Percentiles rank a stretch among this genome's conserved stretches.
Evolutionary conservation across 1,139 yeast species (phyloP).

Genomic region (Pichia sp.): DNA sequence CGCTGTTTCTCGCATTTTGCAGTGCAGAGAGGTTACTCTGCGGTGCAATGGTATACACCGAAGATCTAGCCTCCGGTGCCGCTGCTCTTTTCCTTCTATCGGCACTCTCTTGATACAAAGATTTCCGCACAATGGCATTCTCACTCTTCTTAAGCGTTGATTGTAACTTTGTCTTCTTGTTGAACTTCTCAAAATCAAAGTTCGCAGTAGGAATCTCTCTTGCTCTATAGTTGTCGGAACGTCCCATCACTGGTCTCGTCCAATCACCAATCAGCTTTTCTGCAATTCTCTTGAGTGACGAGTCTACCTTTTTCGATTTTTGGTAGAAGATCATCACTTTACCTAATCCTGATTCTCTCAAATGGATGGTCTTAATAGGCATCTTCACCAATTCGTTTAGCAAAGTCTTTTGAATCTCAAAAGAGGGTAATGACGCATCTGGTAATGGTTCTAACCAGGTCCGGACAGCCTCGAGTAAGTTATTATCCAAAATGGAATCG

Average conservation of each 20-base stretch:
- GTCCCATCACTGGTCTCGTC: conserved; percentile 97
- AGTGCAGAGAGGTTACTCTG: conserved; percentile 45
- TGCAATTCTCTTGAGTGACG: conserved; percentile 76
- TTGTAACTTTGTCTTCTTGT: conserved; percentile 32
- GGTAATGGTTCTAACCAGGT: conserved; percentile 98
- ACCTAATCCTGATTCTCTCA: conserved; percentile 92
- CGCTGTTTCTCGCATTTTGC: conserved; percentile 26
- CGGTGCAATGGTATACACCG: conserved; percentile 90
- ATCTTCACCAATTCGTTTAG: conserved; percentile 66
- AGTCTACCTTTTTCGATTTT: conserved; percentile 84
- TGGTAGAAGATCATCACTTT: conserved; percentile 93
- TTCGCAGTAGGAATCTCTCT: conserved; percentile 64
- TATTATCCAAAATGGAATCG: conserved; percentile 90
- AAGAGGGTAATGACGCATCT: conserved; percentile 95
- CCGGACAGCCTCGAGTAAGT: conserved; percentile 85
- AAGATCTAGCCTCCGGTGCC: conserved; percentile 82
- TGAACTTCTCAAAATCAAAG: conserved; percentile 55
- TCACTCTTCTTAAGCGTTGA: conserved; percentile 11
- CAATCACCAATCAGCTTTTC: conserved; percentile 92
- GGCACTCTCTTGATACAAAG: conserved; percentile 86
- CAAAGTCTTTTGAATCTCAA: conserved; percentile 86
- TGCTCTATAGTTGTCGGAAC: conserved; percentile 91
- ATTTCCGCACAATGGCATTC: conserved; percentile 34
- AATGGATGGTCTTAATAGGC: conserved; percentile 92
- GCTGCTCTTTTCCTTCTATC: conserved; percentile 91